These are phyloP conservation scores for Dendrobium officinale DNA, from an alignment of 106 monocot genomes.

Conservation along the genomic window DNA sequence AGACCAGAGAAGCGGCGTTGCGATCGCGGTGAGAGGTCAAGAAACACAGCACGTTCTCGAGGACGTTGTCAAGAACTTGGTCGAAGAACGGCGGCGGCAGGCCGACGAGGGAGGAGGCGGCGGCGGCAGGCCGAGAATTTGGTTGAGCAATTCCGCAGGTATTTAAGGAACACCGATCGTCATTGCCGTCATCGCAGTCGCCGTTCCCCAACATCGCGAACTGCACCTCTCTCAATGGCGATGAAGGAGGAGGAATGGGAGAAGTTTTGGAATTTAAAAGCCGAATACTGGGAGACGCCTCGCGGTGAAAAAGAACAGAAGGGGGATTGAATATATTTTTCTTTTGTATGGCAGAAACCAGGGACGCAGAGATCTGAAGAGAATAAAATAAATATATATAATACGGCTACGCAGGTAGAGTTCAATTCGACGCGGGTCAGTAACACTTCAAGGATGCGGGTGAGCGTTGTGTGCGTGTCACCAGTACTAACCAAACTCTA, in stretches of 20 bases:
- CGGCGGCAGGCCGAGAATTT: not conserved
- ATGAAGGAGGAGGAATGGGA: not conserved
- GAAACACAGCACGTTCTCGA: slow-evolving; percentile 24
- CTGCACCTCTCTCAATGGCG: not conserved
- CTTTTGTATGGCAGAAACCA: no score
- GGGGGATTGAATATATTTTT: no score
- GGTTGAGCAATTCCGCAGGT: not conserved
- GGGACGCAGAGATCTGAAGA: no score
- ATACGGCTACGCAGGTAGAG: no score
- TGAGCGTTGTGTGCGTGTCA: no score
- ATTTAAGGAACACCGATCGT: slow-evolving; percentile 6
- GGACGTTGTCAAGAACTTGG: slow-evolving; percentile 20
- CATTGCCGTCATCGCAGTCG: slow-evolving; percentile 9
- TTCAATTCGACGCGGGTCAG: no score
- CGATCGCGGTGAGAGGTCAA: slow-evolving; percentile 31
- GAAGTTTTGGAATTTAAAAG: not conserved
- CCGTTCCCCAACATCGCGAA: not conserved
- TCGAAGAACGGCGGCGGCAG: slow-evolving; percentile 18
- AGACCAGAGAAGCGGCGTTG: slow-evolving; percentile 74
- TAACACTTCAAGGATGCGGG: no score
- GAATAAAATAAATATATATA: no score
- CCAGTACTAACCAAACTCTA: no score
- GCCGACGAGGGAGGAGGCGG: not conserved
- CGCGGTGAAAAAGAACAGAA: not conserved
- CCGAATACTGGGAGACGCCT: not conserved